Evolutionary conservation across 257 asterid genomes (phyloP).

Genomic region (Gardenia jasminoides): DNA sequence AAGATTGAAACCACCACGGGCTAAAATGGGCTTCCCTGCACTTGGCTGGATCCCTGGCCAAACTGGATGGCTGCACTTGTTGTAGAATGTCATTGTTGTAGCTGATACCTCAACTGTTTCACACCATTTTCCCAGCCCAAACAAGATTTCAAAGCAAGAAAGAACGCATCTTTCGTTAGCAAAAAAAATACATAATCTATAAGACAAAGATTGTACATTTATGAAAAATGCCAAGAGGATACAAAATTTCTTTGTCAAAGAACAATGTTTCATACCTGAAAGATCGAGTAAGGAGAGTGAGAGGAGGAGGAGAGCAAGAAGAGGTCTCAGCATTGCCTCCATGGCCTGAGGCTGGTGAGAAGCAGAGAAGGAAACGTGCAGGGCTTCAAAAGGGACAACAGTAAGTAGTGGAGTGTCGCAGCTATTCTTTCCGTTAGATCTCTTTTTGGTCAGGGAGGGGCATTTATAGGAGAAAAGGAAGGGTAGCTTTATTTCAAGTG

Average conservation of each 20-base stretch:
- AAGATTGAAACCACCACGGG: conserved; percentile 76
- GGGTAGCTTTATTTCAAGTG: not conserved
- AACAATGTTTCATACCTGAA: conserved; percentile 34
- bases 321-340: conserved; percentile 36
- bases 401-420: not conserved
- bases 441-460: not conserved
- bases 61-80: conserved; percentile 78
- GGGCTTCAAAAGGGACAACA: not conserved
- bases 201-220: not conserved
- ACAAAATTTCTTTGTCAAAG: not conserved
- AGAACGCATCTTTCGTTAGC: not conserved
- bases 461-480: conserved; percentile 12
- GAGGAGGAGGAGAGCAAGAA: conserved; percentile 37
- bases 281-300: conserved; percentile 33
- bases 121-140: not conserved
- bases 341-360: conserved; percentile 27
- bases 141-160: not conserved
- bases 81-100: conserved; percentile 65
- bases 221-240: not conserved
- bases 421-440: not conserved
- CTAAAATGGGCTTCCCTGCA: conserved; percentile 65
- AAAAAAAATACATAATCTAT: not conserved
- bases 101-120: conserved; percentile 36
- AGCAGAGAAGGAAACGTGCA: not conserved
- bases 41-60: conserved; percentile 94